Base-by-base conservation (phyloP, 495 filamentous ascomycete genomes). In the Cetradonia linearis region DNA sequence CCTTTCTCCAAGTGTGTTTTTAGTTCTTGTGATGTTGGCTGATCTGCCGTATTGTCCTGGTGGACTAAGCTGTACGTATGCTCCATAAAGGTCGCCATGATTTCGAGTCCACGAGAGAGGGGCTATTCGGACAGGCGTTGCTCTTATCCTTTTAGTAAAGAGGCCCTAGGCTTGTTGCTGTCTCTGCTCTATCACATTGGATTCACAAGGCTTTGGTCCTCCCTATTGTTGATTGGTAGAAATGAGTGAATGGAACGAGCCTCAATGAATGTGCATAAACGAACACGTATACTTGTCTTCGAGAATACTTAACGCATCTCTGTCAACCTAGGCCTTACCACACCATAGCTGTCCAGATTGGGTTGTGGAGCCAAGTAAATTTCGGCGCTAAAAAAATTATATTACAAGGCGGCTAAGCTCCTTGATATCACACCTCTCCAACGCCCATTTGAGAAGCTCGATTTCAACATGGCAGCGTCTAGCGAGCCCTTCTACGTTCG, bases 1-100 rank as follows among this genome's bases (percentile, higher is more conserved):
- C 94, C 94, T 77, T 96, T 97, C 73, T 99, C 94, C 66, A 99
- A 78, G 78, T 96, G 90, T 64, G 85, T 86, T 72, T 88, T 89
- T 71, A 99, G 77, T 75, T 97, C 93, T 70, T 89, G 88, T 70
- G 90, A 73, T 25, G 88, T 86, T 34, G 94, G 93, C 63, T 91
- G 85, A 75, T 97, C 94, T 49, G 90, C 85, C 56, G 89, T 78
- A 76, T 95, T 97, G 81, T 97, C 94, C 80, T 89, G 78, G 72
- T 94, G 92, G 73, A 99, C 86, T 72, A 98, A 72, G 71, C 89
- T 96, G 78, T 96, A 97, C 52, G 92, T 77, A 70, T 88, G 84
- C 67, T 99, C 94, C 58, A 97, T 78, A 72, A 94, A 97, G 62
- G 86, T 86, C 73, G 93, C 86, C 94, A 97, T 98, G 77, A 61